Evolutionary conservation across 1,284 basidiomycete genomes (phyloP), one percentile per base, ranked within the genome.

Genomic region (Ceratobasidium sp.): DNA sequence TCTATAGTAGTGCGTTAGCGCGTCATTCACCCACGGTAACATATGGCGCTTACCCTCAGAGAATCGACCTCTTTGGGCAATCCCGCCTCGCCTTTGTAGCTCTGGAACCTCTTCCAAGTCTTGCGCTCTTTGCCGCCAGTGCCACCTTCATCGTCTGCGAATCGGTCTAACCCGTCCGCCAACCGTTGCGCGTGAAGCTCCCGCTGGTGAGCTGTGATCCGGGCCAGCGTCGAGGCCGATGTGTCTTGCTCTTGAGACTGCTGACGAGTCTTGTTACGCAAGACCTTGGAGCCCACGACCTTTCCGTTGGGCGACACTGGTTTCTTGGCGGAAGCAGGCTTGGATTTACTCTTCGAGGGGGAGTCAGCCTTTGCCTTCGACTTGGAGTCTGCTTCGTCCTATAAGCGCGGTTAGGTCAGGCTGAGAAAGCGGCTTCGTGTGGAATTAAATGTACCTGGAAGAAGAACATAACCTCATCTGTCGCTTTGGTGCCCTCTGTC

Each of bases 31-130:
- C 34, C 5, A 22, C 20, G 15, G 38, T 22, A 47, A 38, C 4
- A 22, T 62, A 56, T 7, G 2, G 57, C 13, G 80, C 87, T 76
- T 77, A 94, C 93, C 76, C 90, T 82, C 69, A 94, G 78, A 72
- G 83, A 85, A 72, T 94, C 91, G 2, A 88, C 87, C 69, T 93
- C 89, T 43, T 84, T 83, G 0, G 97, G 97, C 35, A 99, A 80
- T 70, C 90, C 93, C 25, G 86, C 91, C 77, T 98, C 96, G 42
- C 96, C 90, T 79, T 94, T 95, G 80, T 98, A 99, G 75, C 94
- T 96, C 81, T 96, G 94, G 81, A 98, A 99, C 73, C 90, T 88
- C 78, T 96, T 96, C 88, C 96, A 96, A 0, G 87, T 86, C 78
- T 97, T 97, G 32, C 91, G 91, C 74, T 93, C 90, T 74, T 93